Percentiles rank a stretch among this genome's conserved stretches.
Evolutionary conservation across 805 yeast genomes (phyloP).

Genomic region (Wickerhamiella brachini): DNA sequence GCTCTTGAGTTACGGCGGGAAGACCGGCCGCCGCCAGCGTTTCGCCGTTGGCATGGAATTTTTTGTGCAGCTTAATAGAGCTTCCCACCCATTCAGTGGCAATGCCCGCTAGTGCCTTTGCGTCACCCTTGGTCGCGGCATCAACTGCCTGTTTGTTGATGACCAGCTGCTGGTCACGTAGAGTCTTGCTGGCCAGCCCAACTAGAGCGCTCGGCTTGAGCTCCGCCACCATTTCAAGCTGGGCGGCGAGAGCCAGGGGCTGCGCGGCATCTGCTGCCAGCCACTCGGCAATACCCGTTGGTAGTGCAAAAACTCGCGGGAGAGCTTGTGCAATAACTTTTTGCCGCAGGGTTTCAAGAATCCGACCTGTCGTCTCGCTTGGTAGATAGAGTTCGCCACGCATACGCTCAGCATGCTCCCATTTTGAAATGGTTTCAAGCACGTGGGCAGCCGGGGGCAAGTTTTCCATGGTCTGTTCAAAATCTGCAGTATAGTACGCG

Average conservation of each 20-base stretch:
- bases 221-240: conserved; percentile 6
- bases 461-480: not conserved
- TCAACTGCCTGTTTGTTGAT: not conserved
- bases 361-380: conserved; percentile 5
- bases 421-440: conserved; percentile 1
- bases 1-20: not conserved
- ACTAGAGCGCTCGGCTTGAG: conserved; percentile 6
- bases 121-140: not conserved
- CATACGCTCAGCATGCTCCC: conserved; percentile 10
- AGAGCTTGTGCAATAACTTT: conserved; percentile 7
- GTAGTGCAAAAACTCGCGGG: conserved; percentile 2
- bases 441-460: not conserved
- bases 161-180: conserved; percentile 1
- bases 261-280: conserved; percentile 2
- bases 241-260: conserved; percentile 10
- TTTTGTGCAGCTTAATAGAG: conserved; percentile 3
- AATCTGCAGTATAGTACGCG: conserved; percentile 2
- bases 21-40: not conserved
- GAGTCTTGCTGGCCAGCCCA: conserved; percentile 1
- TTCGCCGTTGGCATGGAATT: not conserved
- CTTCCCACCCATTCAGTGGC: conserved; percentile 10
- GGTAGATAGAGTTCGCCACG: conserved; percentile 10
- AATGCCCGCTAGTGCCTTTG: not conserved
- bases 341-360: conserved; percentile 3
- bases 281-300: conserved; percentile 14